phyloP scores from a whole-genome alignment of 169 alveolate genomes.

The Plasmodium knowlesi region DNA sequence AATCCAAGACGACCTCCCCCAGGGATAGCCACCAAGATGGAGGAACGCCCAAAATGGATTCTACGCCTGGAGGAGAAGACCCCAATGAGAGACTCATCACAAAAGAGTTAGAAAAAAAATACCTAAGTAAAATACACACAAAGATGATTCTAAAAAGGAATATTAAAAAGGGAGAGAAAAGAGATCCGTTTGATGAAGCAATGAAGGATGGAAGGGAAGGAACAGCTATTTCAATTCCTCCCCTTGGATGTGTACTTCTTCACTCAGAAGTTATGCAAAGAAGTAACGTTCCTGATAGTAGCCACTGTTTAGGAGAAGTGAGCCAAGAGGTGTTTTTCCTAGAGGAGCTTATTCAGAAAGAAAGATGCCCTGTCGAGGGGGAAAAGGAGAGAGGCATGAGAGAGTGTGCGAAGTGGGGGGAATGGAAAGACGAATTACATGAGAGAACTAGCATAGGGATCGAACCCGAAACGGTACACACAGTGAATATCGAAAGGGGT shows the following conservation, averaged over 20 bases:
- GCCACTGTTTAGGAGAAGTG: background rate
- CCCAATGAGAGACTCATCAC: background rate
- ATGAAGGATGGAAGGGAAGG: background rate
- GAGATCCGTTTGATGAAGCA: background rate
- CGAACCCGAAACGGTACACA: background rate
- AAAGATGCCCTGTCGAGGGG: background rate
- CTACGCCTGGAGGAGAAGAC: background rate
- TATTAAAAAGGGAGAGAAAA: constrained; percentile 2
- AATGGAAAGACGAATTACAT: background rate
- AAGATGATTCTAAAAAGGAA: background rate
- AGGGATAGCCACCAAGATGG: background rate
- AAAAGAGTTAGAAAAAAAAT: background rate
- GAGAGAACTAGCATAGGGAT: background rate
- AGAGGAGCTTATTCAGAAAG: background rate
- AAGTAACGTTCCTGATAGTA: background rate
- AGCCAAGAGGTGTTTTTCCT: background rate
- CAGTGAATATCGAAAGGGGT: background rate
- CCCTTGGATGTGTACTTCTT: background rate
- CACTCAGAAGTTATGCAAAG: background rate
- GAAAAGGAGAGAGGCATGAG: background rate
- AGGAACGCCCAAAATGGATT: background rate
- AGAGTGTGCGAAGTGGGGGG: background rate
- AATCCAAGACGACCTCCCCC: background rate
- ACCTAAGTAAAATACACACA: background rate
- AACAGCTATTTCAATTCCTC: background rate